phyloP scores from a whole-genome alignment of 768 basidiomycete genomes.

The Podaxis sp. region DNA sequence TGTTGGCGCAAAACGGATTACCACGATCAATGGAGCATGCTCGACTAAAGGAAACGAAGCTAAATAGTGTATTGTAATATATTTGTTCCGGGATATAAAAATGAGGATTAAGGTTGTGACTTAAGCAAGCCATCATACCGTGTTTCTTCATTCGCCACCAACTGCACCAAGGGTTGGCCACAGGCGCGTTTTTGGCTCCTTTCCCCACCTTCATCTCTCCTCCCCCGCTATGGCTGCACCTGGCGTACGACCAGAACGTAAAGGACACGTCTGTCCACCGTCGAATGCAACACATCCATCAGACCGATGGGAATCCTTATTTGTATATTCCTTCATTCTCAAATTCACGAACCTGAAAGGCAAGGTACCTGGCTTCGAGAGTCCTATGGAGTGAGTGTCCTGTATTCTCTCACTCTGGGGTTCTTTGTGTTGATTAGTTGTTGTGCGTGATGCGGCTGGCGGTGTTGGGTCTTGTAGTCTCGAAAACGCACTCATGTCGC shows the following conservation, averaged over 20 bases:
- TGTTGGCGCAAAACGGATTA: background rate
- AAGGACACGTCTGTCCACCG: conserved; percentile 49
- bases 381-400: conserved; percentile 75
- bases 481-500: conserved; percentile 72
- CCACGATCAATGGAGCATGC: background rate
- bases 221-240: conserved; percentile 35
- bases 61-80: conserved; percentile 38
- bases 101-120: conserved; percentile 33
- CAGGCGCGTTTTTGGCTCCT: conserved; percentile 8
- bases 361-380: conserved; percentile 76
- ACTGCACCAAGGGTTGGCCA: conserved; percentile 8
- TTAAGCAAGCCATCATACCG: conserved; percentile 27
- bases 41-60: conserved; percentile 1
- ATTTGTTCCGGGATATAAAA: conserved; percentile 44
- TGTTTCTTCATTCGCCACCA: conserved; percentile 26
- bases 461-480: conserved; percentile 46
- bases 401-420: conserved; percentile 12
- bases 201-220: conserved; percentile 22
- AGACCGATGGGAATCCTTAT: conserved; percentile 84
- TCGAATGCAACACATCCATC: conserved; percentile 69
- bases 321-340: conserved; percentile 82
- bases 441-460: background rate
- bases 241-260: conserved; percentile 23
- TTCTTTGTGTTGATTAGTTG: conserved; percentile 6
- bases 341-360: conserved; percentile 73